Percentiles rank a stretch among this genome's conserved stretches.
phyloP scores from a whole-genome alignment of 2,329 filamentous ascomycete species.

The Talaromyces pinophilus region DNA sequence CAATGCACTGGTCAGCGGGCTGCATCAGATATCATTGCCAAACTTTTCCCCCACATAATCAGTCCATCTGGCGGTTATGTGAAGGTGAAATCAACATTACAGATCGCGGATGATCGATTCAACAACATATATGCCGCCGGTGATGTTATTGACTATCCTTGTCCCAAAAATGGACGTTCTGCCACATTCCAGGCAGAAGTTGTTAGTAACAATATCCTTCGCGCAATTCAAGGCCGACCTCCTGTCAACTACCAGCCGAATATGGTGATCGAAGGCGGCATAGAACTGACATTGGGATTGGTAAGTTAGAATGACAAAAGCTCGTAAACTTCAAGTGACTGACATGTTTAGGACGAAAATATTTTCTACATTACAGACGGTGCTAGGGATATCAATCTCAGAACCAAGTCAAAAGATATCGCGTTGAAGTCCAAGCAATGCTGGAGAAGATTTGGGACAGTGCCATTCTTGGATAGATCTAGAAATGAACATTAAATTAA shows the following conservation, averaged over 20 bases:
- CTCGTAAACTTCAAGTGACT: constrained; percentile 27
- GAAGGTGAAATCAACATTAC: constrained; percentile 58
- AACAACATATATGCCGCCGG: constrained; percentile 64
- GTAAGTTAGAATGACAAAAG: constrained; percentile 37
- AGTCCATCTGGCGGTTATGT: constrained; percentile 53
- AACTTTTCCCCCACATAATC: constrained; percentile 49
- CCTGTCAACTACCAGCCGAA: constrained; percentile 47
- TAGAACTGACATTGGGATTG: constrained; percentile 58
- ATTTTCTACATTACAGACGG: constrained; percentile 50
- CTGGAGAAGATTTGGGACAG: constrained; percentile 50
- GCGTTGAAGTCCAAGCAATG: constrained; percentile 48
- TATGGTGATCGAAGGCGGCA: constrained; percentile 52
- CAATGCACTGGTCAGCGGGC: constrained; percentile 63
- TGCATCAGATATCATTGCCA: constrained; percentile 52
- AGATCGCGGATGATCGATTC: constrained; percentile 53
- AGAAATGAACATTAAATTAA: background rate
- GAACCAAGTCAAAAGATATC: constrained; percentile 44
- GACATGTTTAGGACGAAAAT: constrained; percentile 46
- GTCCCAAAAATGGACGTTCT: constrained; percentile 56
- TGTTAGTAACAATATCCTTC: constrained; percentile 58
- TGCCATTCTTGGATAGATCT: constrained; percentile 40
- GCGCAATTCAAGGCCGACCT: constrained; percentile 45
- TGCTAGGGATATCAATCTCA: constrained; percentile 48
- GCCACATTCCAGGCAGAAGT: constrained; percentile 55
- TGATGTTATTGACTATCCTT: constrained; percentile 60